Conservation (phyloP, 306 rosid species). For the Cucumis cinereus region DNA sequence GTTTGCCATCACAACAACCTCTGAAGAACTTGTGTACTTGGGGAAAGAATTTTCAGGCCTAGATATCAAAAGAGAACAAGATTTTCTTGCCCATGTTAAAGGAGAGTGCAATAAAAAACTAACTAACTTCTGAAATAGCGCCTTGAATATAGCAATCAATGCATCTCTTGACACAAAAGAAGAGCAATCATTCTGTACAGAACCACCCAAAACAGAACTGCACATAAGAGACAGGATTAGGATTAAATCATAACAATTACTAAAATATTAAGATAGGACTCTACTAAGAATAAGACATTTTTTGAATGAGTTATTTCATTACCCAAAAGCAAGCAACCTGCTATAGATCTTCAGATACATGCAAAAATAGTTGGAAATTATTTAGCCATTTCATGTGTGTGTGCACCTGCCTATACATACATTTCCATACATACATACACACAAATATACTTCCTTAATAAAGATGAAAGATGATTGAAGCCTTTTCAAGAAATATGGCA, state of each 20-base stretch:
- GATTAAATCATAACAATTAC: not conserved
- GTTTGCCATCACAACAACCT: conserved; percentile 37
- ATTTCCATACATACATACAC: not conserved
- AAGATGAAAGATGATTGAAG: not conserved
- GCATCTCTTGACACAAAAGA: conserved; percentile 56
- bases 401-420: too few relatives aligned
- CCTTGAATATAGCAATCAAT: conserved; percentile 45
- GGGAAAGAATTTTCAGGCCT: conserved; percentile 16
- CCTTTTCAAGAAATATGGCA: not conserved
- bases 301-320: not conserved
- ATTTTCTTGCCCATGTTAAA: conserved; percentile 49
- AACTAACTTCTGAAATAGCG: conserved; percentile 50
- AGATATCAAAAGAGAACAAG: conserved; percentile 36
- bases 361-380: not conserved
- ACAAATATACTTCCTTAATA: not conserved
- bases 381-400: not conserved
- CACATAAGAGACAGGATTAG: conserved; percentile 15
- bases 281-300: not conserved
- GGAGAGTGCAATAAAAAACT: conserved; percentile 54
- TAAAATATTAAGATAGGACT: not conserved
- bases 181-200: conserved; percentile 30
- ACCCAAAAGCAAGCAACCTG: not conserved
- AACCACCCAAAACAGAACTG: conserved; percentile 88
- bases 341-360: not conserved
- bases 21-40: conserved; percentile 32